A percentile compares a stretch with the other conserved stretches of the same genome.
These are phyloP conservation scores for Phytopythium chamaehyphon DNA, from an alignment of 352 stramenopile genomes.

Conservation along the genomic window DNA sequence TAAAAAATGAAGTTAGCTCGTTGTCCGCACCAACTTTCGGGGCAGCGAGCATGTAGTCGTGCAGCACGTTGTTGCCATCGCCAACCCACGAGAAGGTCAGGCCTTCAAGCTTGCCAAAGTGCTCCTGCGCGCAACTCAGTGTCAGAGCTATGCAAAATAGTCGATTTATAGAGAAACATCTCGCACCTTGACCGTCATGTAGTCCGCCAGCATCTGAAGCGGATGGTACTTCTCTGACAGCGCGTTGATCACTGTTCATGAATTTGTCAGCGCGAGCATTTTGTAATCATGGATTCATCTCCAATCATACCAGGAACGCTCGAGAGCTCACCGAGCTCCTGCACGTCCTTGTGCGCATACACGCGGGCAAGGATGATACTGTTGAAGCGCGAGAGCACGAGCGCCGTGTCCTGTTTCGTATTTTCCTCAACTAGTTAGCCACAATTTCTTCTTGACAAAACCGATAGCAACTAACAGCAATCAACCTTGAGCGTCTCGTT, in stretches of 20 bases:
- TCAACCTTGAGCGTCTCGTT: conserved; percentile 94
- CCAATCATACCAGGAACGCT: conserved; percentile 73
- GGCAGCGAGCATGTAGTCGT: conserved; percentile 96
- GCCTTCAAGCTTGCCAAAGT: conserved; percentile 82
- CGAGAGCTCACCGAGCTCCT: conserved; percentile 87
- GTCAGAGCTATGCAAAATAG: too few relatives aligned
- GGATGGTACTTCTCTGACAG: conserved; percentile 98
- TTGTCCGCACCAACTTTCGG: conserved; percentile 69
- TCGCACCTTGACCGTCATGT: conserved; percentile 93
- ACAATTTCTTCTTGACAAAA: too few relatives aligned
- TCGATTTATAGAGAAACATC: neutral
- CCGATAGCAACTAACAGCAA: neutral
- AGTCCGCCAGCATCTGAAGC: conserved; percentile 97
- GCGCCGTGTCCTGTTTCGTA: conserved; percentile 67
- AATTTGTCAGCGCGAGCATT: too few relatives aligned
- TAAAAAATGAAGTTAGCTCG: neutral
- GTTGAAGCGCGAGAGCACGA: conserved; percentile 94
- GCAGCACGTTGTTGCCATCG: conserved; percentile 97
- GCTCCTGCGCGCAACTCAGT: conserved; percentile 29
- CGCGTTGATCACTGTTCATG: conserved; percentile 92
- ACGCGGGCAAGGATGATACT: conserved; percentile 96
- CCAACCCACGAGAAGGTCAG: conserved; percentile 97
- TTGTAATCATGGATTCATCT: too few relatives aligned
- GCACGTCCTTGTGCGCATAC: conserved; percentile 87
- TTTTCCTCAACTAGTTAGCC: too few relatives aligned